Conservation (phyloP, 352 stramenopile species). For the Globisporangium alternatum region DNA sequence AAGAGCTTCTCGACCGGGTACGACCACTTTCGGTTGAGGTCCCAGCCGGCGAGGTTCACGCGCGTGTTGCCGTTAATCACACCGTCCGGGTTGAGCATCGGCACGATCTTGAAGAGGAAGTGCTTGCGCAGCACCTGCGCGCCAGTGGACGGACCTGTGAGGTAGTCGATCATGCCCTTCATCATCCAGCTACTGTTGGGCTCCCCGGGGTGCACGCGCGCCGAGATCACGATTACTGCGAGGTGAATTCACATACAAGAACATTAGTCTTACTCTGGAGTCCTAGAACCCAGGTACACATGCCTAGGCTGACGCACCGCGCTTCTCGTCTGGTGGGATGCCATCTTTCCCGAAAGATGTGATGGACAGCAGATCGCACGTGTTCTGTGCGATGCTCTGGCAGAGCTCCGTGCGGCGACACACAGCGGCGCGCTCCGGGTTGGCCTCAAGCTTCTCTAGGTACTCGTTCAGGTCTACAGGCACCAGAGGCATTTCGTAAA, state of each 20-base stretch:
- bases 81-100: conserved; percentile 92
- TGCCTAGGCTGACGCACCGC: conserved; percentile 22
- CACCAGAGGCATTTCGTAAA: background rate
- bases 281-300: background rate
- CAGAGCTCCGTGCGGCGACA: conserved; percentile 78
- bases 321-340: conserved; percentile 41
- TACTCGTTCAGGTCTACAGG: conserved; percentile 67
- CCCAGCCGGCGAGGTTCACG: conserved; percentile 80
- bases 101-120: conserved; percentile 90
- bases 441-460: conserved; percentile 51
- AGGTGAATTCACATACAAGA: background rate
- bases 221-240: conserved; percentile 80
- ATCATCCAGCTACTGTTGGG: conserved; percentile 91
- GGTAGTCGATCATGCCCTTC: conserved; percentile 91
- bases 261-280: background rate
- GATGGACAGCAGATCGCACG: conserved; percentile 88
- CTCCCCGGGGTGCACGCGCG: conserved; percentile 88
- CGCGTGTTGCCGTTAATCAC: conserved; percentile 92
- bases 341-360: conserved; percentile 54
- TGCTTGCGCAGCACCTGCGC: conserved; percentile 66
- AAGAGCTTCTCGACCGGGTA: conserved; percentile 77
- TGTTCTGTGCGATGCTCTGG: conserved; percentile 77
- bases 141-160: conserved; percentile 61
- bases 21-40: conserved; percentile 83
- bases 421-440: conserved; percentile 38